Conservation (phyloP, 306 rosid genomes). For the Cucumis cinereus region DNA sequence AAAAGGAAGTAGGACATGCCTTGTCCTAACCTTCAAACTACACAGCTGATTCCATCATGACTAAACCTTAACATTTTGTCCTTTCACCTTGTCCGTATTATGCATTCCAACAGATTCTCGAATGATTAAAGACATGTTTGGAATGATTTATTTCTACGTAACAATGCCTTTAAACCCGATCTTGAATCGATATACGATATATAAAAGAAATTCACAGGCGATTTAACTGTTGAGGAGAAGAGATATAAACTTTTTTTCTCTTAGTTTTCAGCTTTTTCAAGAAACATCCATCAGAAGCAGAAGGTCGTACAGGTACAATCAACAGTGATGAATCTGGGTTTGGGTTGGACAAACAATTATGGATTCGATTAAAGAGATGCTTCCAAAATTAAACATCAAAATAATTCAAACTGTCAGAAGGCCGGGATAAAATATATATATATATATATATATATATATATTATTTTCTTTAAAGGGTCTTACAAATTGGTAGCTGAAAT, state of each 20-base stretch:
- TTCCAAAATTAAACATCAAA: conserved; percentile 12
- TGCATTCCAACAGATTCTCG: background rate
- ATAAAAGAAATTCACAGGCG: background rate
- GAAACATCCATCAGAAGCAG: conserved; percentile 4
- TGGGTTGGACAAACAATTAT: background rate
- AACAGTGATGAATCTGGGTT: conserved; percentile 2
- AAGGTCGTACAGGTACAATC: background rate
- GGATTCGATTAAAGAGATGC: background rate
- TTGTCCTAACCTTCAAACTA: conserved; percentile 35
- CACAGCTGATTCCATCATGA: conserved; percentile 30
- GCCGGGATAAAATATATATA: too few species aligned
- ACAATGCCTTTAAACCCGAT: too few species aligned
- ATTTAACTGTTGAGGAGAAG: background rate
- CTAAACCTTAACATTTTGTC: conserved; percentile 95
- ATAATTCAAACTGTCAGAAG: background rate
- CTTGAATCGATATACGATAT: too few species aligned
- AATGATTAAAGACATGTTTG: too few species aligned
- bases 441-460: too few species aligned
- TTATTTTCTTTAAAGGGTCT: background rate
- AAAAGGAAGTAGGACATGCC: conserved; percentile 56
- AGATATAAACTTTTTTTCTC: background rate
- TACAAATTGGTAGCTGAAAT: background rate
- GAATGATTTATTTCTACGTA: too few species aligned
- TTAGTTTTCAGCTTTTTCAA: background rate
- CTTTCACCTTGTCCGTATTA: conserved; percentile 74